Percentiles rank a stretch among this genome's conserved stretches.
Conservation (phyloP, 768 basidiomycete species). For the Psilocybe sp. region DNA sequence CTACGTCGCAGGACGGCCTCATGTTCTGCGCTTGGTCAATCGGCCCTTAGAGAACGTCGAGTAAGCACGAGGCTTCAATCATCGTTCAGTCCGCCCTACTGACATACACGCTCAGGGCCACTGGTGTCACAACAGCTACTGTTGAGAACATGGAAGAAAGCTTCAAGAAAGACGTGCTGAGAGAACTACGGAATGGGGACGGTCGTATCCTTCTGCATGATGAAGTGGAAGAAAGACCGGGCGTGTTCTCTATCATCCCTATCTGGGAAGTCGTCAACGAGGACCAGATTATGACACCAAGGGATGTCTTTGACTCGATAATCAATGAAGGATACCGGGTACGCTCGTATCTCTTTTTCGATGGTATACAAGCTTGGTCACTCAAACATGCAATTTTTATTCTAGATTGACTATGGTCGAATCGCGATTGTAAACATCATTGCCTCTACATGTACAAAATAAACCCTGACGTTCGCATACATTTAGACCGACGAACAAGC, state of each 20-base stretch:
- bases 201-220: constrained; percentile 92
- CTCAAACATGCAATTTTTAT: not conserved
- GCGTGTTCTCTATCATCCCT: constrained; percentile 86
- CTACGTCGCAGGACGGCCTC: constrained; percentile 82
- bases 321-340: constrained; percentile 77
- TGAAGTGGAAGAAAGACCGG: constrained; percentile 91
- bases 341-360: constrained; percentile 12
- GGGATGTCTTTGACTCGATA: constrained; percentile 78
- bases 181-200: constrained; percentile 66
- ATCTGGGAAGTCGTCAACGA: constrained; percentile 89
- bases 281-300: constrained; percentile 82
- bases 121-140: constrained; percentile 85
- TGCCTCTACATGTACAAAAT: not conserved
- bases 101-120: constrained; percentile 56
- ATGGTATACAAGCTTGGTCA: not conserved
- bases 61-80: constrained; percentile 40
- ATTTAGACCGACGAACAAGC: constrained; percentile 93
- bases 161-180: constrained; percentile 85
- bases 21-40: constrained; percentile 85
- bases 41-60: constrained; percentile 93
- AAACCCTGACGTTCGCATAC: constrained; percentile 4
- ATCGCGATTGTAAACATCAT: constrained; percentile 74
- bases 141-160: constrained; percentile 90
- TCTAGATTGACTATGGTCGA: constrained; percentile 81
- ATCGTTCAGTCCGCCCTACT: not conserved